These are phyloP conservation scores for Penicillium hesseltinei DNA, from an alignment of 2,329 filamentous ascomycete species.

Conservation along the genomic window DNA sequence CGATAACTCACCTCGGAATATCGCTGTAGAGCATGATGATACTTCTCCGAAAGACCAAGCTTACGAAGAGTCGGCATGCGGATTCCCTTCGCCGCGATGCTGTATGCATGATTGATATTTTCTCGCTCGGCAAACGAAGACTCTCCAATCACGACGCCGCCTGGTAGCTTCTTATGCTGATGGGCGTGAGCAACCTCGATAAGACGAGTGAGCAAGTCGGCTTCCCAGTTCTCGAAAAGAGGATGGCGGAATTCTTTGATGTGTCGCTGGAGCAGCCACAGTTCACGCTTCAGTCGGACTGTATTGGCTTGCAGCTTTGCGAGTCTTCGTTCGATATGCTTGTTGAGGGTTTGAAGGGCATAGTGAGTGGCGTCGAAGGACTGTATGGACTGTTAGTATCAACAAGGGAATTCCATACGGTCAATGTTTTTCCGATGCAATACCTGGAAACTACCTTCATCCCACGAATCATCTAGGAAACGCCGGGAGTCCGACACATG, in stretches of 20 bases:
- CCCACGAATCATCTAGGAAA: not conserved
- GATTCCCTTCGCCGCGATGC: conserved; percentile 27
- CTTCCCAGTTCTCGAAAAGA: conserved; percentile 34
- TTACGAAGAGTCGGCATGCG: conserved; percentile 20
- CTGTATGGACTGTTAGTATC: conserved; percentile 11
- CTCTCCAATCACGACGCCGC: conserved; percentile 21
- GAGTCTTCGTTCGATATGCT: conserved; percentile 27
- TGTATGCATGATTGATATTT: conserved; percentile 25
- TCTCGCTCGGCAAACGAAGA: conserved; percentile 17
- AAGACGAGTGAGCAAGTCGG: conserved; percentile 37
- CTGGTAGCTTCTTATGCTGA: conserved; percentile 24
- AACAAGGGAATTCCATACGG: not conserved
- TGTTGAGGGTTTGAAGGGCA: conserved; percentile 27
- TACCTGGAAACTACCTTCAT: conserved; percentile 7
- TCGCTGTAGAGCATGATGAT: conserved; percentile 28
- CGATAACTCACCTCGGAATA: conserved; percentile 29
- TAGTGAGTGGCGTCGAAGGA: conserved; percentile 19
- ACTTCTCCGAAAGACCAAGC: conserved; percentile 27
- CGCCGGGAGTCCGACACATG: not conserved
- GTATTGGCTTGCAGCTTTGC: conserved; percentile 22
- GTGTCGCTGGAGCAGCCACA: conserved; percentile 27
- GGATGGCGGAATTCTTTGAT: conserved; percentile 28
- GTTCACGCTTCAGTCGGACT: conserved; percentile 25
- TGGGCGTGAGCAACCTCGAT: conserved; percentile 31
- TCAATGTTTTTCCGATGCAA: not conserved